These are phyloP conservation scores for Lupinus albus DNA, from an alignment of 306 rosid genomes.

Conservation along the genomic window DNA sequence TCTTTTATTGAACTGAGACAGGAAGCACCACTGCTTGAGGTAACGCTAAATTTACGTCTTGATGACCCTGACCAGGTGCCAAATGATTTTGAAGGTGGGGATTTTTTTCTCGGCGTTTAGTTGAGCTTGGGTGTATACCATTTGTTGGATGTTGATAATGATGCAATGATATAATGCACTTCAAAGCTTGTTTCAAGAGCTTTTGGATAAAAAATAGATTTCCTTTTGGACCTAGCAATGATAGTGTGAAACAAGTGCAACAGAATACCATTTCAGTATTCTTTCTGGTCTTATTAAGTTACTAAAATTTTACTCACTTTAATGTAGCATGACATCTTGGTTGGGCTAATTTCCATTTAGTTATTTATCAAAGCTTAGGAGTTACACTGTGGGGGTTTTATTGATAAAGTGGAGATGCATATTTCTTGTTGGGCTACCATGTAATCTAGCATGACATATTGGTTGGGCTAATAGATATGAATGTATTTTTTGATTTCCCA, in stretches of 20 bases:
- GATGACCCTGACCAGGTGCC: constrained; percentile 17
- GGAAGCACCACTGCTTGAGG: constrained; percentile 64
- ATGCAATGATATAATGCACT: not conserved
- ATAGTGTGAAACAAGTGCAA: too few relatives aligned
- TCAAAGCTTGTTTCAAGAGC: not conserved
- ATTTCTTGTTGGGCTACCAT: not conserved
- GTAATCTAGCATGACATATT: too few relatives aligned
- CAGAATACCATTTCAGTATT: not conserved
- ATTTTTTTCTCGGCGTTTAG: constrained; percentile 7
- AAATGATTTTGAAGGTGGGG: constrained; percentile 54
- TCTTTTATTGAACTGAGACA: constrained; percentile 62
- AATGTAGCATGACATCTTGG: not conserved
- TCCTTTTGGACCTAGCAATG: not conserved
- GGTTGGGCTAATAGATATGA: not conserved
- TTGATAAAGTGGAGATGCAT: not conserved
- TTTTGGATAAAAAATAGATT: too few relatives aligned
- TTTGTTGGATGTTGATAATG: not conserved
- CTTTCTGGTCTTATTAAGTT: not conserved
- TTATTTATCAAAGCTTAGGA: not conserved
- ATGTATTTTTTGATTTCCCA: constrained; percentile 45
- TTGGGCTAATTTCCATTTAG: not conserved
- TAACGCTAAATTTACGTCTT: constrained; percentile 51
- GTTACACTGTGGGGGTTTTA: constrained; percentile 5
- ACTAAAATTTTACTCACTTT: not conserved
- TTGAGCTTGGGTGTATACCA: not conserved